Conservation (phyloP, 148 eudicot species). For the Nepenthes mirabilis region DNA sequence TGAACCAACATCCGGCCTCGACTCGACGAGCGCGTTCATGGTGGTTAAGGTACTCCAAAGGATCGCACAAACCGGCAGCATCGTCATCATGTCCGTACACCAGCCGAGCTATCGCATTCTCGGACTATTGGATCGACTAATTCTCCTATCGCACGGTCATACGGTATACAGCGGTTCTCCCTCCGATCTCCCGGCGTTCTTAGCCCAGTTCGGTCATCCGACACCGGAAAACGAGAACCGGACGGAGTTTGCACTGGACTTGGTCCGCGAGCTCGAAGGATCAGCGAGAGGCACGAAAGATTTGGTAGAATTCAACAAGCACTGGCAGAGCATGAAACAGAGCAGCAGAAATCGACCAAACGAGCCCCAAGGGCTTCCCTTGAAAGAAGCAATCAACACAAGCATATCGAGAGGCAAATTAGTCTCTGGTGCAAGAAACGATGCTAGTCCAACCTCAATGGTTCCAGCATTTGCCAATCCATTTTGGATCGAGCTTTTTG, state of each 20-base stretch:
- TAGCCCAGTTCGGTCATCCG: constrained; percentile 8
- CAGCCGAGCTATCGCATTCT: constrained; percentile 21
- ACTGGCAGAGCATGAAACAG: not conserved
- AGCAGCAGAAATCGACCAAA: too few relatives aligned
- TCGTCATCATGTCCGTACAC: constrained; percentile 18
- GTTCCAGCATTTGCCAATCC: constrained; percentile 6
- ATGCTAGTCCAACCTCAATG: not conserved
- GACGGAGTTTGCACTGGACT: constrained; percentile 13
- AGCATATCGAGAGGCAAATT: constrained; percentile 7
- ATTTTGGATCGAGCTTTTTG: constrained; percentile 4
- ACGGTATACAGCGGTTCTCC: constrained; percentile 9
- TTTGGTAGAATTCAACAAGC: constrained; percentile 8
- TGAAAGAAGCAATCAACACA: constrained; percentile 5
- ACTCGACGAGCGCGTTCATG: constrained; percentile 15
- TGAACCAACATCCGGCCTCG: constrained; percentile 22
- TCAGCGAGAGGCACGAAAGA: constrained; percentile 4
- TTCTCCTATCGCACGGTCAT: constrained; percentile 14
- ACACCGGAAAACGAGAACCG: constrained; percentile 9
- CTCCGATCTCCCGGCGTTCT: constrained; percentile 2
- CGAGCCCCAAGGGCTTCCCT: not conserved
- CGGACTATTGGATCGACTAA: constrained; percentile 10
- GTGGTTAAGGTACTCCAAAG: constrained; percentile 12
- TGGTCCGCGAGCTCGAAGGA: constrained; percentile 8
- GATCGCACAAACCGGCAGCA: constrained; percentile 13
- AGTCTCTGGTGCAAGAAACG: not conserved